Percentiles rank a stretch among this genome's conserved stretches.
Conservation (phyloP, 2,329 filamentous ascomycete genomes). For the Pestalotiopsis sp. region DNA sequence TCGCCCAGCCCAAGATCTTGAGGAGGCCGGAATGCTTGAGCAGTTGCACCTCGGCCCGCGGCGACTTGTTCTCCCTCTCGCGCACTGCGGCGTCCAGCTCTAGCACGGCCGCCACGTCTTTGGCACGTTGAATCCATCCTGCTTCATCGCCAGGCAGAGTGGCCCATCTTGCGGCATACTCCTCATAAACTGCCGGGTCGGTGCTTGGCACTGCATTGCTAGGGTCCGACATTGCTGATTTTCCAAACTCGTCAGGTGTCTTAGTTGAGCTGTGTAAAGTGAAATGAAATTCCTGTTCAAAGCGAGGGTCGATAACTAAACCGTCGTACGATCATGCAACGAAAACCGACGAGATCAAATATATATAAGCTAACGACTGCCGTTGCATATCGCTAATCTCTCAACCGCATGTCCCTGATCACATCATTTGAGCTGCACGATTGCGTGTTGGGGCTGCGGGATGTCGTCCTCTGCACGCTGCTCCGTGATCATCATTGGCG, state of each 20-base stretch:
- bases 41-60: conserved; percentile 38
- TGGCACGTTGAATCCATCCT: conserved; percentile 38
- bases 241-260: background rate
- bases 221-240: background rate
- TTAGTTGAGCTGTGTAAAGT: background rate
- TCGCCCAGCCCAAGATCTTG: conserved; percentile 37
- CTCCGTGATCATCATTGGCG: background rate
- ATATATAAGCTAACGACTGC: background rate
- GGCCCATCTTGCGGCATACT: conserved; percentile 1
- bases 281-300: too few species aligned
- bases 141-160: background rate
- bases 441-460: background rate
- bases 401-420: background rate
- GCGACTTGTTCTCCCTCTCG: conserved; percentile 40
- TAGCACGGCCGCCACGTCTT: conserved; percentile 37
- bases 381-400: background rate
- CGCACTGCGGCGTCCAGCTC: conserved; percentile 33
- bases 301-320: too few species aligned
- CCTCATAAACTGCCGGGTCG: background rate
- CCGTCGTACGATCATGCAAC: too few species aligned
- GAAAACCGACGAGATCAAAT: background rate
- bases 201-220: background rate
- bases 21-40: conserved; percentile 41
- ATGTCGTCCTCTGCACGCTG: background rate
- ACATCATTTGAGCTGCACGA: background rate